Evolutionary conservation across 2,329 filamentous ascomycete species (phyloP).

Genomic region (Fusarium sacchari): DNA sequence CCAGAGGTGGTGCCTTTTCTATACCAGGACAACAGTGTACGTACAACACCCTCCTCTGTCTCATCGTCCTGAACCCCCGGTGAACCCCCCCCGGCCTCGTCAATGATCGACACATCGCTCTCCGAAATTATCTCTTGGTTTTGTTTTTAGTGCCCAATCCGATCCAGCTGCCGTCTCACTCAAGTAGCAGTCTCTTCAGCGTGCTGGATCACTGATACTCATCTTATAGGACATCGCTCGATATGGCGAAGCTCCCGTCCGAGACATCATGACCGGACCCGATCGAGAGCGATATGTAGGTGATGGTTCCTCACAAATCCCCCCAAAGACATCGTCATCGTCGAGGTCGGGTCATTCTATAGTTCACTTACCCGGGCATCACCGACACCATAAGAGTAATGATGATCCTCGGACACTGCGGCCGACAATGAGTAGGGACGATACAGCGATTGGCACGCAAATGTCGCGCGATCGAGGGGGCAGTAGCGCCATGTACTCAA

Average conservation of each 20-base stretch:
- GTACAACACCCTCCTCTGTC: conserved; percentile 50
- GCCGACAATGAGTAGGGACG: conserved; percentile 80
- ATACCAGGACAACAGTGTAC: conserved; percentile 82
- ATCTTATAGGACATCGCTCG: conserved; percentile 73
- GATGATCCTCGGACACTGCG: conserved; percentile 73
- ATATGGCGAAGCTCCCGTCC: conserved; percentile 81
- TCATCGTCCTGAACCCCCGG: conserved; percentile 30
- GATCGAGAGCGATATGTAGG: conserved; percentile 74
- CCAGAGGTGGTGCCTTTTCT: conserved; percentile 98
- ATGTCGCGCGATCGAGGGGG: conserved; percentile 61
- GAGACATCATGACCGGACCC: conserved; percentile 73
- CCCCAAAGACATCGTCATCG: conserved; percentile 71
- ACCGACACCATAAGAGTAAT: conserved; percentile 76
- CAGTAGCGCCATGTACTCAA: conserved; percentile 57
- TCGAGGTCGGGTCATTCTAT: conserved; percentile 68
- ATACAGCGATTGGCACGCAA: conserved; percentile 64
- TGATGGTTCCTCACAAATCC: conserved; percentile 59
- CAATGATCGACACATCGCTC: conserved; percentile 29
- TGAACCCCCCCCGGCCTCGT: conserved; percentile 12
- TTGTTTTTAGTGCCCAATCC: conserved; percentile 12
- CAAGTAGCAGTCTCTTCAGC: not conserved
- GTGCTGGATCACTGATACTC: conserved; percentile 38
- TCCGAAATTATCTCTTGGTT: conserved; percentile 11
- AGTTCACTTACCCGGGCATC: conserved; percentile 72
- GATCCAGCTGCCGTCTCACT: conserved; percentile 3